phyloP scores from a whole-genome alignment of 2,329 filamentous ascomycete species.

The Alternaria triticina region DNA sequence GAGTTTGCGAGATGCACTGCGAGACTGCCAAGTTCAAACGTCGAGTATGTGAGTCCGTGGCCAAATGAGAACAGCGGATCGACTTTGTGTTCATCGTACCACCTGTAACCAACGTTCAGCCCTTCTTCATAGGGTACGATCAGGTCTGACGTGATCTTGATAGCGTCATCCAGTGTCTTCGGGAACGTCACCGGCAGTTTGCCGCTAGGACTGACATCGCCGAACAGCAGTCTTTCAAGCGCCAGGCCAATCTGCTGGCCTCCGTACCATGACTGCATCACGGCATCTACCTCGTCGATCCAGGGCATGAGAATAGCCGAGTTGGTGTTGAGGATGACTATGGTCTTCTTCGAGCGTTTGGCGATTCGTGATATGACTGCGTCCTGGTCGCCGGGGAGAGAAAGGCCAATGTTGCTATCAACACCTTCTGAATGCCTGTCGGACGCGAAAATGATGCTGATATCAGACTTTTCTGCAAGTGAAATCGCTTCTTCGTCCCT shows the following conservation, averaged over 20 bases:
- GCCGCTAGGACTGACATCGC: conserved; percentile 74
- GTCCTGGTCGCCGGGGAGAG: conserved; percentile 4
- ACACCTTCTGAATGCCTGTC: conserved; percentile 4
- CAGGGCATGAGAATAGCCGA: conserved; percentile 1
- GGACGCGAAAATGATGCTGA: conserved; percentile 6
- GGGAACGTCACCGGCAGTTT: conserved; percentile 85
- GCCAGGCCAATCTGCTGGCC: conserved; percentile 85
- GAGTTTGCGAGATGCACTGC: not conserved
- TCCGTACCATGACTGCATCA: conserved; percentile 53
- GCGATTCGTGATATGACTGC: not conserved
- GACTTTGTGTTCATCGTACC: conserved; percentile 54
- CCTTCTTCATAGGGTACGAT: not conserved
- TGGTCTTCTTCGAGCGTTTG: not conserved
- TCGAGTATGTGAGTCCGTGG: conserved; percentile 79
- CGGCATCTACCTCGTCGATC: not conserved
- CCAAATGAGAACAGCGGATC: conserved; percentile 75
- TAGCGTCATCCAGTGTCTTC: conserved; percentile 70
- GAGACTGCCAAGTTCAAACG: conserved; percentile 47
- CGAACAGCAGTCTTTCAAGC: conserved; percentile 76
- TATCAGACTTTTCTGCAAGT: not conserved
- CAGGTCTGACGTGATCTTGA: not conserved
- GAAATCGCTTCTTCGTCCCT: not conserved
- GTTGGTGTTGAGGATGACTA: not conserved
- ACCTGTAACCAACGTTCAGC: not conserved
- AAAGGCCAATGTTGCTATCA: conserved; percentile 3